These are phyloP conservation scores for Mediolabrus comicus DNA, from an alignment of 108 stramenopile species.

Conservation along the genomic window DNA sequence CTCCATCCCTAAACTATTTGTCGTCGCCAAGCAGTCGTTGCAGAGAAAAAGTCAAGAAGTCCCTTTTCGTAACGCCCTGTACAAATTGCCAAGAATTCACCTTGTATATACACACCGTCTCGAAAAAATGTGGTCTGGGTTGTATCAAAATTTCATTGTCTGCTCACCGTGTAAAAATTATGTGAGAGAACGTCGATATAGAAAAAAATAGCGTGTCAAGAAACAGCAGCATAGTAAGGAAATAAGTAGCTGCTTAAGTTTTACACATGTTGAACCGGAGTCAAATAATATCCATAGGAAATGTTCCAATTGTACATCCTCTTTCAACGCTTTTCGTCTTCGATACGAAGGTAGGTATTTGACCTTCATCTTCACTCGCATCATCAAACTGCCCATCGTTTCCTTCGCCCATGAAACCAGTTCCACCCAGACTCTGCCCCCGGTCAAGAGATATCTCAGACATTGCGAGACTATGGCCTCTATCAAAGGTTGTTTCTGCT, in stretches of 20 bases:
- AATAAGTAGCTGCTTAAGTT: not conserved
- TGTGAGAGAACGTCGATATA: not conserved
- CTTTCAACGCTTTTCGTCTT: not conserved
- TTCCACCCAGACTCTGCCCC: not conserved
- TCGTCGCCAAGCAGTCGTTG: too few relatives aligned
- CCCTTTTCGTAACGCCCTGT: too few relatives aligned
- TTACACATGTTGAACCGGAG: too few relatives aligned
- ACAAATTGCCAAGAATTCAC: too few relatives aligned
- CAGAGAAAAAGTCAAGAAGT: too few relatives aligned
- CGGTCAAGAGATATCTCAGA: slow-evolving; percentile 1
- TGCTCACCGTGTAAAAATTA: not conserved
- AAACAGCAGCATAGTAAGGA: not conserved
- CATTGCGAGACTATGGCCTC: not conserved
- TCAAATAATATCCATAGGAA: not conserved
- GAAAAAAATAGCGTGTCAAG: too few relatives aligned
- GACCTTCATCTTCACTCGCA: not conserved
- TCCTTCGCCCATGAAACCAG: not conserved
- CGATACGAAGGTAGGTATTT: not conserved
- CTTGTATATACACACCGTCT: not conserved
- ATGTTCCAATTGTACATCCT: not conserved
- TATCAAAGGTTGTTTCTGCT: not conserved
- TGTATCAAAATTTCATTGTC: not conserved
- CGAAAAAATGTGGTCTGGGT: not conserved
- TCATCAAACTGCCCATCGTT: not conserved
- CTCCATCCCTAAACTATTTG: not conserved